These are phyloP conservation scores for Botrytis porri DNA, from an alignment of 2,329 filamentous ascomycete genomes.

Conservation along the genomic window DNA sequence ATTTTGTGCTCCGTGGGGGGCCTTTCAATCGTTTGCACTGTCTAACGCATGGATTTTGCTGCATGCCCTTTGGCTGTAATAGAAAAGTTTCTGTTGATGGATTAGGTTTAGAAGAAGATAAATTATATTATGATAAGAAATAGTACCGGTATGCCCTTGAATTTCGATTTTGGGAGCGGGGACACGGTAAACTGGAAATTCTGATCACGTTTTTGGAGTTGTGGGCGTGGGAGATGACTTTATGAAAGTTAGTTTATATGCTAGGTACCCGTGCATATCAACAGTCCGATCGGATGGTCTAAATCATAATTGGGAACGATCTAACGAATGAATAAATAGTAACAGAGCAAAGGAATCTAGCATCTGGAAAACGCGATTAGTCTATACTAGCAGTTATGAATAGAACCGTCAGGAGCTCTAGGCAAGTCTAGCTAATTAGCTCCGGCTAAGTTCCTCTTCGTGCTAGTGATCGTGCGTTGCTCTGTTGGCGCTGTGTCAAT, in stretches of 20 bases:
- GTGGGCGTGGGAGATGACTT: background rate
- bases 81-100: background rate
- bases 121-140: background rate
- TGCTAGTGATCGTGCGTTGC: background rate
- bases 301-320: background rate
- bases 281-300: background rate
- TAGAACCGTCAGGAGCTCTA: background rate
- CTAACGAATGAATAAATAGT: background rate
- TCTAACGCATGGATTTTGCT: background rate
- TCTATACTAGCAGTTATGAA: background rate
- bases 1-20: background rate
- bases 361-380: background rate
- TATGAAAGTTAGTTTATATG: background rate
- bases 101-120: background rate
- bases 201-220: background rate
- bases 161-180: background rate
- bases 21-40: background rate
- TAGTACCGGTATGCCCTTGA: too few species aligned
- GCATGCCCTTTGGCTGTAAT: background rate
- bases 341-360: background rate
- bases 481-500: background rate
- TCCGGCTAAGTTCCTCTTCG: too few species aligned
- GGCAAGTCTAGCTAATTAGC: background rate
- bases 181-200: background rate
- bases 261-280: background rate